A percentile compares a stretch with the other conserved stretches of the same genome.
Conservation (phyloP, 2,329 filamentous ascomycete genomes). For the Fusarium miscanthi region DNA sequence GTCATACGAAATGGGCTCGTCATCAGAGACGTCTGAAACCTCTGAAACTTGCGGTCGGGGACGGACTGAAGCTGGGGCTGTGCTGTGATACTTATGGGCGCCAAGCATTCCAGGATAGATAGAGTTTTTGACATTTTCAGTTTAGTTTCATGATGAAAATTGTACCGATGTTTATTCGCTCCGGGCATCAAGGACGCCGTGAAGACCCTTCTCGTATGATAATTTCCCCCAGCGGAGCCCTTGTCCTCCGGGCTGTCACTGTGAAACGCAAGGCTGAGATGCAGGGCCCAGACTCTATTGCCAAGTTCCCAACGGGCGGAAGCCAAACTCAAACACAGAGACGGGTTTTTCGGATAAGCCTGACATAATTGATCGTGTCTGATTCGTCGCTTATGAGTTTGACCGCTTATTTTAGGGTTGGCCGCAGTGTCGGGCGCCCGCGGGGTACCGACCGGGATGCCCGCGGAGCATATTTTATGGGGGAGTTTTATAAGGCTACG, state of each 20-base stretch:
- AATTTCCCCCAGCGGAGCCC: neutral
- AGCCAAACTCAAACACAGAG: neutral
- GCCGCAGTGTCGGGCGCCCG: neutral
- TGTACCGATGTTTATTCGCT: neutral
- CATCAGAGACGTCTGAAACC: neutral
- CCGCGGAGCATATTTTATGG: neutral
- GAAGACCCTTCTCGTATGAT: neutral
- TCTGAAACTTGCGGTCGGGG: slow-evolving; percentile 3
- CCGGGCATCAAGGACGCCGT: neutral
- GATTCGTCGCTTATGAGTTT: neutral
- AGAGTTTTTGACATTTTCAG: neutral
- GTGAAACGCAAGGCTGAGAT: neutral
- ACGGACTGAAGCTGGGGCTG: neutral
- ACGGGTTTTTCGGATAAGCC: neutral
- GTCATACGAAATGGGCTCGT: neutral
- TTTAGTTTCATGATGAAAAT: neutral
- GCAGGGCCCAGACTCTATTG: neutral
- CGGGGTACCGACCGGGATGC: neutral
- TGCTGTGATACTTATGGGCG: neutral
- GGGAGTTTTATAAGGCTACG: neutral
- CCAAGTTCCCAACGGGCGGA: neutral
- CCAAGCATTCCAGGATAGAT: neutral
- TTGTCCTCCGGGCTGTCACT: neutral
- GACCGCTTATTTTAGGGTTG: neutral
- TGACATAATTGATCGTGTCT: neutral